Evolutionary conservation across 768 basidiomycete genomes (phyloP).

Genomic region (Tulasnella sp.): DNA sequence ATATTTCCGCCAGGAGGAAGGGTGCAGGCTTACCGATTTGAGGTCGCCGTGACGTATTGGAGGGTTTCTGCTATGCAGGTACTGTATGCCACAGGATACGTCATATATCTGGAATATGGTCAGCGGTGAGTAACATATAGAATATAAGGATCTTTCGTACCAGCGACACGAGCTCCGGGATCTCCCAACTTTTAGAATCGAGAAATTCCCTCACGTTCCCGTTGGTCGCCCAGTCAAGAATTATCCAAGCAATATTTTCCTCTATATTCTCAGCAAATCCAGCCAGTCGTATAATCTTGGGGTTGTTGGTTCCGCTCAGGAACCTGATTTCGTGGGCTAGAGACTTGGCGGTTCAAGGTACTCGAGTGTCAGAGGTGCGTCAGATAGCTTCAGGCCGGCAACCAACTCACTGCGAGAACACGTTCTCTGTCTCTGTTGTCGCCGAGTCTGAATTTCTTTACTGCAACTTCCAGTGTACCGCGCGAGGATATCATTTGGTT

Average conservation of each 20-base stretch:
- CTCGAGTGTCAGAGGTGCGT: neutral
- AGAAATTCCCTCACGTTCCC: conserved; percentile 3
- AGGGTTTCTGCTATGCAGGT: too few species aligned
- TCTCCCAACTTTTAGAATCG: neutral
- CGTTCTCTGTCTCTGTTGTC: neutral
- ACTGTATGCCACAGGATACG: too few species aligned
- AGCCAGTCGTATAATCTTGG: neutral
- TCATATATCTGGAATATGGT: too few species aligned
- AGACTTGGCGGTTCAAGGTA: neutral
- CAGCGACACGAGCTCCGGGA: conserved; percentile 1
- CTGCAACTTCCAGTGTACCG: neutral
- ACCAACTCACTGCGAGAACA: neutral
- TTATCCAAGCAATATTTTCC: neutral
- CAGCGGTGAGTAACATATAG: too few species aligned
- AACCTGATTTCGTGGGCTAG: neutral
- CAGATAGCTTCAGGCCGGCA: neutral
- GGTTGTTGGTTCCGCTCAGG: neutral
- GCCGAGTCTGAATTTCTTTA: neutral
- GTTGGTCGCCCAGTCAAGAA: neutral
- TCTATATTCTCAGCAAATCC: neutral
- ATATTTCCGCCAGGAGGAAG: too few species aligned
- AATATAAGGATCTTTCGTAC: neutral
- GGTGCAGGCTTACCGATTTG: too few species aligned
- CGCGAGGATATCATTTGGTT: neutral
- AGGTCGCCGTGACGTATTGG: too few species aligned